A percentile compares a stretch with the other conserved stretches of the same genome.
phyloP scores from a whole-genome alignment of 495 filamentous ascomycete species.

The Lepidopterella palustris region DNA sequence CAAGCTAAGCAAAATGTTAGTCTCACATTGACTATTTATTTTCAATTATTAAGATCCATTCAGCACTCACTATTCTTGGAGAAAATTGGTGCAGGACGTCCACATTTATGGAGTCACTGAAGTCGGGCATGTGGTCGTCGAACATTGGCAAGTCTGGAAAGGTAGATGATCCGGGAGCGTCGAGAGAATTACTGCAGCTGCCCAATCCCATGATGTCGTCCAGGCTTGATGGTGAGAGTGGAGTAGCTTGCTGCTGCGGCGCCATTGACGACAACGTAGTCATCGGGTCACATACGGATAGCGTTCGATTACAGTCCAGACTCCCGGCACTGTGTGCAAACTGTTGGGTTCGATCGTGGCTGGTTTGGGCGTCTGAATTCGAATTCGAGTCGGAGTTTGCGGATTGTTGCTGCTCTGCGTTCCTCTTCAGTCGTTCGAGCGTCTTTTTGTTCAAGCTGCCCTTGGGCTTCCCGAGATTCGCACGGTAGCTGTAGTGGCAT shows the following conservation, averaged over 20 bases:
- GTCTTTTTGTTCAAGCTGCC: constrained; percentile 3
- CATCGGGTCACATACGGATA: not conserved
- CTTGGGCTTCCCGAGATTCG: constrained; percentile 1
- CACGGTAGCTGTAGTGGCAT: constrained; percentile 1
- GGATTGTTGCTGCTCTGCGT: not conserved
- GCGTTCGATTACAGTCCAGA: not conserved
- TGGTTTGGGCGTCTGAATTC: not conserved
- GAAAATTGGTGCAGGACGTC: not conserved
- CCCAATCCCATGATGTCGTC: constrained; percentile 1
- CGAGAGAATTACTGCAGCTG: too few species aligned
- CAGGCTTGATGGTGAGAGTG: not conserved
- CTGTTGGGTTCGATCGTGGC: not conserved
- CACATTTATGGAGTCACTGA: not conserved
- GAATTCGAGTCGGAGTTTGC: not conserved
- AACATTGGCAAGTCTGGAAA: not conserved
- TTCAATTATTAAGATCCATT: too few species aligned
- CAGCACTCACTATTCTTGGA: not conserved
- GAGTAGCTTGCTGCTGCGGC: not conserved
- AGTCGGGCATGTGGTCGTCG: not conserved
- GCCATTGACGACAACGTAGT: not conserved
- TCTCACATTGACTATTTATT: too few species aligned
- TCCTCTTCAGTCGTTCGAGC: not conserved
- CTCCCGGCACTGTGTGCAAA: not conserved
- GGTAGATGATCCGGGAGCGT: not conserved
- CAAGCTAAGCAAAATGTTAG: not conserved